Evolutionary conservation across 768 basidiomycete genomes (phyloP).

Genomic region (Amanita jacksonii): DNA sequence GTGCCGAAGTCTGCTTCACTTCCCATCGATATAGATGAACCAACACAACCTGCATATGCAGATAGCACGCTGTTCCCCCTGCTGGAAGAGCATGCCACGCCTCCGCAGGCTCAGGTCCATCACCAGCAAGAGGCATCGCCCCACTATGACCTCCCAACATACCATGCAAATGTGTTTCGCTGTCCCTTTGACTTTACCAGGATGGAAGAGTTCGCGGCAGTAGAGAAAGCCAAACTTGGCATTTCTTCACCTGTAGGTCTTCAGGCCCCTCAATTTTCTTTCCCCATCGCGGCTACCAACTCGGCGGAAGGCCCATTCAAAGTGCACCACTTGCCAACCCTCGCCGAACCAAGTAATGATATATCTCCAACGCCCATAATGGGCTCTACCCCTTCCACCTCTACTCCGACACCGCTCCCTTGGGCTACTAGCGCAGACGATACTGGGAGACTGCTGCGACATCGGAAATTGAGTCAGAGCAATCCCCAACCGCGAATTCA

Average conservation of each 20-base stretch:
- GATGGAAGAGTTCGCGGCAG: constrained; percentile 70
- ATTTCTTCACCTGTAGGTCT: constrained; percentile 33
- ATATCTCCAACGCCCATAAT: not conserved
- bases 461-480: constrained; percentile 84
- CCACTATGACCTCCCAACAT: constrained; percentile 51
- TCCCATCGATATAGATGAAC: not conserved
- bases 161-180: constrained; percentile 50
- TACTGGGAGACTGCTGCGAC: constrained; percentile 38
- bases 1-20: constrained; percentile 10
- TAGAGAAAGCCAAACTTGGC: constrained; percentile 60
- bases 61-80: constrained; percentile 1
- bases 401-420: not conserved
- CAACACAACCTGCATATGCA: too few relatives aligned
- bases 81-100: constrained; percentile 17
- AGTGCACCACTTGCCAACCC: not conserved
- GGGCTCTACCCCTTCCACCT: too few relatives aligned
- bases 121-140: constrained; percentile 27
- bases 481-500: constrained; percentile 55
- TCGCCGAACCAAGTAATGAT: not conserved
- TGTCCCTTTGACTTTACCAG: constrained; percentile 61
- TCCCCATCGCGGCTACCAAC: constrained; percentile 4
- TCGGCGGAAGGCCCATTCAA: not conserved
- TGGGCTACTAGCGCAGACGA: constrained; percentile 12
- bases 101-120: constrained; percentile 28
- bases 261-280: not conserved